Percentiles rank a stretch among this genome's conserved stretches.
phyloP scores from a whole-genome alignment of 805 yeast species.

The Lachancea sp. region DNA sequence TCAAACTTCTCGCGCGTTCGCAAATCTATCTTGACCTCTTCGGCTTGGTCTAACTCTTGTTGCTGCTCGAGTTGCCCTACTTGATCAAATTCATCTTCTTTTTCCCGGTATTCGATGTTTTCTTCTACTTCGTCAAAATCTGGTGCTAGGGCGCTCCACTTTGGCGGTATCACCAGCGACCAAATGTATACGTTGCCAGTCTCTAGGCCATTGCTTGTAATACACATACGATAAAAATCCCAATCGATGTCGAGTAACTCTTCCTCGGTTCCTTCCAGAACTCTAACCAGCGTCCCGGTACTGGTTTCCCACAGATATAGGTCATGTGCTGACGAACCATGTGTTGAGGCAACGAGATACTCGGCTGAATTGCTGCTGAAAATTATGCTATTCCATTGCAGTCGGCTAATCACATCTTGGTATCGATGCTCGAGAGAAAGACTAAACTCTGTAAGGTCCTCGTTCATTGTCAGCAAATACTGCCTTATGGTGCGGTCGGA shows the following conservation, averaged over 20 bases:
- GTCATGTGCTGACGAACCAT: constrained; percentile 77
- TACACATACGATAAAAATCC: constrained; percentile 67
- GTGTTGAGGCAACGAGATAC: constrained; percentile 81
- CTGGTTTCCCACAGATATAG: constrained; percentile 89
- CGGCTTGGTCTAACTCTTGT: constrained; percentile 57
- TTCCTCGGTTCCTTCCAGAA: constrained; percentile 80
- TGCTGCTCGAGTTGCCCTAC: constrained; percentile 58
- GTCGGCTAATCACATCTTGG: constrained; percentile 81
- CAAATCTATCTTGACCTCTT: constrained; percentile 58
- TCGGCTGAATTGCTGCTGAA: constrained; percentile 72
- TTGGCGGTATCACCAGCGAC: constrained; percentile 77
- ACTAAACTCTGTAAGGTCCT: constrained; percentile 30
- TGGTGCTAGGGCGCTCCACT: constrained; percentile 95
- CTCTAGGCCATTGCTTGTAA: constrained; percentile 81
- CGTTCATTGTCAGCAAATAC: constrained; percentile 17
- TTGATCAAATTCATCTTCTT: constrained; percentile 87
- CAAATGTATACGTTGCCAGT: constrained; percentile 77
- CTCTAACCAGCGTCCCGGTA: constrained; percentile 81
- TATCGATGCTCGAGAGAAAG: constrained; percentile 72
- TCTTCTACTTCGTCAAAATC: constrained; percentile 94
- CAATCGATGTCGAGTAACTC: constrained; percentile 82
- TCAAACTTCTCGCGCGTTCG: constrained; percentile 54
- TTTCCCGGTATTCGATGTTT: constrained; percentile 78
- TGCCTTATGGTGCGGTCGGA: constrained; percentile 73
- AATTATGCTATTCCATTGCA: constrained; percentile 81